Percentiles rank a stretch among this genome's conserved stretches.
These are phyloP conservation scores for Penicillium odoratum DNA, from an alignment of 495 filamentous ascomycete genomes.

Conservation along the genomic window DNA sequence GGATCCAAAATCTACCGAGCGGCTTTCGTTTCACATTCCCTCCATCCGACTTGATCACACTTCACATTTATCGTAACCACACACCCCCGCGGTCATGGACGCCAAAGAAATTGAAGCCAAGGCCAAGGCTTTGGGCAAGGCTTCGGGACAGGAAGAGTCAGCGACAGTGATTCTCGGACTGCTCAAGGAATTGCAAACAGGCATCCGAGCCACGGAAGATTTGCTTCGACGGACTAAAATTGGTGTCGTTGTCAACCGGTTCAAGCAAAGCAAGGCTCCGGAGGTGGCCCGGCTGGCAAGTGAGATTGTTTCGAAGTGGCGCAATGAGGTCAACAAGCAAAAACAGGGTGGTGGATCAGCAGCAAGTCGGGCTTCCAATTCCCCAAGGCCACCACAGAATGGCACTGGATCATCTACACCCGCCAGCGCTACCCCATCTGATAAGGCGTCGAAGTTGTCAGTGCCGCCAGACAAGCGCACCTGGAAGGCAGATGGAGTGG, in stretches of 20 bases:
- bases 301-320: constrained; percentile 88
- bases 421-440: constrained; percentile 41
- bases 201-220: constrained; percentile 81
- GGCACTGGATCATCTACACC: constrained; percentile 39
- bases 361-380: constrained; percentile 42
- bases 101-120: constrained; percentile 72
- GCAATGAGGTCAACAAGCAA: constrained; percentile 73
- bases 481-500: constrained; percentile 76
- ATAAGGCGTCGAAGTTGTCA: constrained; percentile 56
- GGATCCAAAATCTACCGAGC: not conserved
- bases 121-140: constrained; percentile 75
- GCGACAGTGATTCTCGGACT: constrained; percentile 63
- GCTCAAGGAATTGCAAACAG: constrained; percentile 73
- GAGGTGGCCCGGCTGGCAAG: constrained; percentile 71
- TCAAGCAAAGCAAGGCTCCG: constrained; percentile 71
- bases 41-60: not conserved
- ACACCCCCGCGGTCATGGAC: constrained; percentile 60
- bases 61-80: not conserved
- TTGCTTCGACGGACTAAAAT: constrained; percentile 82
- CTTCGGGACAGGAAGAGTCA: constrained; percentile 65
- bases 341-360: constrained; percentile 55
- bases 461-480: constrained; percentile 77
- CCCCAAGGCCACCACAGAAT: constrained; percentile 41
- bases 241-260: constrained; percentile 82
- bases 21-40: not conserved